Base-by-base conservation (phyloP, 352 stramenopile genomes). In the Phytophthora sp. region DNA sequence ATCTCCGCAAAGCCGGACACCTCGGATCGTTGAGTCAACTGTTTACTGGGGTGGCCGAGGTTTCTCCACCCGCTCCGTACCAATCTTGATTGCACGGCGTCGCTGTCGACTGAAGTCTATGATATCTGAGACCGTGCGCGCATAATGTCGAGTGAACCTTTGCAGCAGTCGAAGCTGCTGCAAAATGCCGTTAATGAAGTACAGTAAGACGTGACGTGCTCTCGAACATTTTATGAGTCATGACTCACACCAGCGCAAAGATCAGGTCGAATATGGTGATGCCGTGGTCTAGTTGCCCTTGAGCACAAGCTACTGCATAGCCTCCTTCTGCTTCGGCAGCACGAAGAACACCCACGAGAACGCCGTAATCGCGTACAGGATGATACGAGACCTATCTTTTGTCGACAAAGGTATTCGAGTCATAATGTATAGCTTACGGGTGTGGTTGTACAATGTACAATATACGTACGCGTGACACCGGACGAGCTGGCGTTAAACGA, bases 291-390 rank as follows among this genome's bases (percentile, higher is more conserved):
- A 68, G 11, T 64, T 64, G 21, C 69, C 64, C 30, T 36, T 74
- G 31, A 64, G 69, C 3, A 73, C 50, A 4, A 77, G 59, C 23
- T 67, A 58, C 49, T 77, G 69, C 16, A 59, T 77, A 9, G 49
- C 69, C 47, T 69, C 64, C 54, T 77, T 77, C 26, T 77, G 69
- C 21, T 50, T 69, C 24, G 84, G 66, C 7, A 73, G 33, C 12
- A 73, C 41, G 8, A 68, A 12, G 35, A 73, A 73, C 4, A 69
- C 59, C 59, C 59, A 73, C 29, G 66, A 73, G 24, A 73, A 73
- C 8, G 42, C 13, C 15, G 66, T 69, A 59, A 73, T 73, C 0
- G 47, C 52, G 47, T 73, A 73, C 66, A 73, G 69, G 35, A 73
- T 80, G 21, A 85, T 52, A n/a, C n/a, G n/a, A n/a, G n/a, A n/a